Evolutionary conservation across 2,329 filamentous ascomycete species (phyloP).

Genomic region (Endoconidiophora laricicola): DNA sequence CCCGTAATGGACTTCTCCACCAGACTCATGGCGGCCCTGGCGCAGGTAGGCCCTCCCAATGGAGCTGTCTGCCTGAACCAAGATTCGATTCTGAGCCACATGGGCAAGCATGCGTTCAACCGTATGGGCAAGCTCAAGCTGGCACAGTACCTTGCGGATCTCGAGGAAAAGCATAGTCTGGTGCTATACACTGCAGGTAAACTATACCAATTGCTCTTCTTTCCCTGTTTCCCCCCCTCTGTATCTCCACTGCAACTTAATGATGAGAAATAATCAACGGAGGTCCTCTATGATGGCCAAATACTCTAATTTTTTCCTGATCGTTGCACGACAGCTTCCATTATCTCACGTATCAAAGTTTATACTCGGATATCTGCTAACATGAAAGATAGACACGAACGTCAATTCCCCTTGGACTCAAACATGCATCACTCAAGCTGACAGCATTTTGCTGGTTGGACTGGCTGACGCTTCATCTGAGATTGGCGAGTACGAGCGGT

Average conservation of each 20-base stretch:
- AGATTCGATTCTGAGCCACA: conserved; percentile 80
- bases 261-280: conserved; percentile 37
- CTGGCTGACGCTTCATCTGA: conserved; percentile 76
- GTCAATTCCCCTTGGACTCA: conserved; percentile 98
- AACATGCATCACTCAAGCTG: conserved; percentile 90
- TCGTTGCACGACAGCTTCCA: conserved; percentile 11
- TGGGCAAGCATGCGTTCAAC: conserved; percentile 91
- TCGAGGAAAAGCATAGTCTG: conserved; percentile 93
- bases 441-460: conserved; percentile 86
- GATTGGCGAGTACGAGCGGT: conserved; percentile 92
- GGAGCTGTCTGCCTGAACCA: conserved; percentile 88
- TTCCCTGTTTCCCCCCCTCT: conserved; percentile 2
- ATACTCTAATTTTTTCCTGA: conserved; percentile 56
- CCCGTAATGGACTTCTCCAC: conserved; percentile 93
- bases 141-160: conserved; percentile 85
- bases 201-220: conserved; percentile 15
- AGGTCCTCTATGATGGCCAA: conserved; percentile 36
- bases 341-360: conserved; percentile 12
- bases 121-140: conserved; percentile 94
- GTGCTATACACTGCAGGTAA: conserved; percentile 81
- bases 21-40: conserved; percentile 69
- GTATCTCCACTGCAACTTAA: conserved; percentile 15
- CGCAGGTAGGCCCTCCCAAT: conserved; percentile 76
- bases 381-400: conserved; percentile 53
- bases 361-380: conserved; percentile 14